Evolutionary conservation across 257 asterid species (phyloP), one percentile per base, ranked within the genome.

Genomic region (Marsdenia floribunda): DNA sequence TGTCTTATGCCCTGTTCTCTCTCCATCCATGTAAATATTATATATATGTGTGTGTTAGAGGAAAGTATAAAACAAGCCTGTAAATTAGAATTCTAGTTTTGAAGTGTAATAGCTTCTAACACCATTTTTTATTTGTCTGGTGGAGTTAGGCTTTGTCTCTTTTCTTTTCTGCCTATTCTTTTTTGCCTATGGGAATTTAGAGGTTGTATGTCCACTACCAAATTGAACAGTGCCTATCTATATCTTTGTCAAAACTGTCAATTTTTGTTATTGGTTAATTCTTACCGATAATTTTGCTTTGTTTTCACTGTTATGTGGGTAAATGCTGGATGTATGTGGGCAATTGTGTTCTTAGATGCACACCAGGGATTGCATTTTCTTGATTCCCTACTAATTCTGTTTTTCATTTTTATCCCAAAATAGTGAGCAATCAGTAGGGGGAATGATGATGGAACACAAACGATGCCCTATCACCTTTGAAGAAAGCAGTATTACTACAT

Each of bases 371-470:
- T 69, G 22, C 0, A 49, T 54, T 38, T 53, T 47, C 29, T 8
- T 73, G 46, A 26, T 50, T 55, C 50, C 33, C 11, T 73, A 29
- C 47, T 44, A 47, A 46, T 47, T 24, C 10, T 26, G 24, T n/a
- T 47, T 68, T 74, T 53, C 76, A 19, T 76, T 77, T 68, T 71
- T 47, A n/a, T 59, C 49, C 7, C 64, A 44, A 38, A 74, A 47
- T 65, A 75, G 83, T 26, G 73, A 78, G 78, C 74, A 64, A 77
- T 40, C 44, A 37, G 38, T 47, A 61, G 80, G 68, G 72, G 79
- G 75, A 77, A 86, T 85, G 85, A 93, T 89, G 97, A 90, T 93
- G 93, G 93, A 89, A 80, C 97, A 90, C 67, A 91, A 93, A 65
- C 80, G 93, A 82, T 82, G 89, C 81, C 87, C 83, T 0, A 40